Percentiles rank a stretch among this genome's conserved stretches.
phyloP scores from a whole-genome alignment of 108 stramenopile genomes.

The Nannochloropsis salina region DNA sequence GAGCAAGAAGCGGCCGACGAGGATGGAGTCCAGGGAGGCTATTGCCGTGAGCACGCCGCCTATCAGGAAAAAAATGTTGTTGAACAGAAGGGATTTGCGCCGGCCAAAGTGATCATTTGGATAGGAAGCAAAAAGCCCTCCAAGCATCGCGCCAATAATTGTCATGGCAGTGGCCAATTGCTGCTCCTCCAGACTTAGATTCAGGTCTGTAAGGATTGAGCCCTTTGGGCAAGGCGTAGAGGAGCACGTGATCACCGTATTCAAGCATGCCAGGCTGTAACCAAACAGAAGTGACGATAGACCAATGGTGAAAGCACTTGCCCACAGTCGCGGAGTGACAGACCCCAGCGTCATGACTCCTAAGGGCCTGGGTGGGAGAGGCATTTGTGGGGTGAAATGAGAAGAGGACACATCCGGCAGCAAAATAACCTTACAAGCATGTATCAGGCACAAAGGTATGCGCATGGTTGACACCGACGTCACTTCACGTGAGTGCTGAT shows the following conservation, averaged over 20 bases:
- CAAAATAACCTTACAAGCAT: too few relatives aligned
- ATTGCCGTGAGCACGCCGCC: conserved; percentile 34
- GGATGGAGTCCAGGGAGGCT: conserved; percentile 18
- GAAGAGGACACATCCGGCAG: too few relatives aligned
- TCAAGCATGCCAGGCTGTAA: background rate
- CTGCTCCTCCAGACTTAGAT: conserved; percentile 25
- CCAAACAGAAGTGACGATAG: conserved; percentile 12
- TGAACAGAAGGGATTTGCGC: conserved; percentile 35
- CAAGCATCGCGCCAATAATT: conserved; percentile 35
- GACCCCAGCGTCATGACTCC: background rate
- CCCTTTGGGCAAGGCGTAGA: conserved; percentile 33
- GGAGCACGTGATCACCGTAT: background rate
- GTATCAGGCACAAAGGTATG: too few relatives aligned
- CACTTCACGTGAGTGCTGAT: too few relatives aligned
- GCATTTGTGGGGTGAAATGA: too few relatives aligned
- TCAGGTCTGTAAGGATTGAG: conserved; percentile 31
- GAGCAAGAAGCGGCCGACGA: conserved; percentile 29
- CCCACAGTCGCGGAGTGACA: background rate
- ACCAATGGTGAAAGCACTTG: background rate
- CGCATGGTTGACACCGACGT: too few relatives aligned
- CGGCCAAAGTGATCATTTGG: conserved; percentile 38
- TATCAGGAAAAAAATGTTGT: conserved; percentile 36
- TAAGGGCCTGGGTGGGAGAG: background rate
- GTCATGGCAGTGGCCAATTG: conserved; percentile 37
- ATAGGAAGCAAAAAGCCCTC: conserved; percentile 26